phyloP scores from a whole-genome alignment of 805 yeast genomes.

The Metschnikowia proteae region DNA sequence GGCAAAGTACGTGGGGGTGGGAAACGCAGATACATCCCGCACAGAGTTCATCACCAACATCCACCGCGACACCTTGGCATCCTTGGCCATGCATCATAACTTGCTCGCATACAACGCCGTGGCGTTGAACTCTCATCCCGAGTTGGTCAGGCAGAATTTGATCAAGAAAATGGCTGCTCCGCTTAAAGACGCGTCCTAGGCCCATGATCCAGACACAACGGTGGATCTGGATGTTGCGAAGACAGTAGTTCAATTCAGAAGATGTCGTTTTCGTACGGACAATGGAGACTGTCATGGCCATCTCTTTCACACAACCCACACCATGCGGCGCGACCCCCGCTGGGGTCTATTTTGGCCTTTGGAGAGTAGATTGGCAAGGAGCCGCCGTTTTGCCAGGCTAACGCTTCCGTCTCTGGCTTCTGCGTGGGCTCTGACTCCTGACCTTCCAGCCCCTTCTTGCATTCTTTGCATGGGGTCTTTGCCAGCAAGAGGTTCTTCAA shows the following conservation, averaged over 20 bases:
- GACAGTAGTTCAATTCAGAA: slow-evolving; percentile 23
- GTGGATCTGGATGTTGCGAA: too few relatives aligned
- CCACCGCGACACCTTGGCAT: slow-evolving; percentile 62
- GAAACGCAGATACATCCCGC: slow-evolving; percentile 66
- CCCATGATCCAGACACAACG: too few relatives aligned
- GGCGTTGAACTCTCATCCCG: slow-evolving; percentile 43
- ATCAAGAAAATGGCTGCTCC: slow-evolving; percentile 35
- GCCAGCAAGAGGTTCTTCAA: slow-evolving; percentile 2
- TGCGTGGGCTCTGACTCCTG: too few relatives aligned
- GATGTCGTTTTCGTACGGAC: slow-evolving; percentile 75
- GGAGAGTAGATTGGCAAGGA: slow-evolving; percentile 50
- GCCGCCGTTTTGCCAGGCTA: neutral
- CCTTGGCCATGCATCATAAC: slow-evolving; percentile 57
- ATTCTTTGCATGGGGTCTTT: neutral
- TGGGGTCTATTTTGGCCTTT: slow-evolving; percentile 50
- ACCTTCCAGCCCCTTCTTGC: neutral
- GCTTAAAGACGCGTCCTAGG: neutral
- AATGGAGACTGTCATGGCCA: slow-evolving; percentile 84
- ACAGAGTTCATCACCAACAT: slow-evolving; percentile 66
- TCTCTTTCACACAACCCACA: slow-evolving; percentile 90
- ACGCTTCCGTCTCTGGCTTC: too few relatives aligned
- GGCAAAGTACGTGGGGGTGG: slow-evolving; percentile 68
- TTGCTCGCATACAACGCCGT: slow-evolving; percentile 52
- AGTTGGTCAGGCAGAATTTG: slow-evolving; percentile 27
- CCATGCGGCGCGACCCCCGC: slow-evolving; percentile 76